Evolutionary conservation across 371 early-diverging fungal genomes (phyloP), one percentile per base, ranked within the genome.

Genomic region (Amoeboradix gromovi): DNA sequence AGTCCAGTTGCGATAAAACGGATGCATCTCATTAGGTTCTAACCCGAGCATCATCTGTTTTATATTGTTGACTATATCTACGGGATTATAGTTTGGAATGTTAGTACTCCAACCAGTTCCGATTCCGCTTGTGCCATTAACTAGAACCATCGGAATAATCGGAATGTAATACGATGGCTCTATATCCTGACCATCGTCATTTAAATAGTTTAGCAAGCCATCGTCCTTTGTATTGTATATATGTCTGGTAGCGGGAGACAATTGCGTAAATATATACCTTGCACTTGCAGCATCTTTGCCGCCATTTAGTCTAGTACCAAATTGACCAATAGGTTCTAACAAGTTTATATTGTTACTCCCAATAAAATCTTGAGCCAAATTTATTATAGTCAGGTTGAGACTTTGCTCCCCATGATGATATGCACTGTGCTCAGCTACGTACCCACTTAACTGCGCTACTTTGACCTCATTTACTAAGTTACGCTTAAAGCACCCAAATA

Each of bases 121-220:
- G 70, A 99, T 99, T 72, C 99, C 99, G 30, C 95, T 93, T 0
- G 89, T 84, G 30, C 99, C 99, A 76, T 99, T 99, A 5, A 98
- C 84, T 28, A 99, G 79, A 0, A 98, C 84, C 90, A 97, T 87
- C 0, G 99, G 99, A 1, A 99, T 74, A 31, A 99, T 85, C 0
- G 99, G 99, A 2, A 98, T 77, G 77, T 92, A 95, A 90, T 90
- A 98, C 70, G 87, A 84, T 16, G 99, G 99, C 78, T 99, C 99
- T 68, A 99, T 92, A 28, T 74, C 75, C 71, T 87, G 82, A 66
- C 91, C 92, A 73, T 99, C 99, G 69, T 99, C 99, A 32, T 86
- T 86, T 69, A 92, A 79, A 74, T 91, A 92, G 2, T 83, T 83
- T 29, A 99, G 78, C 32, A 99, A 74, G 17, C 84, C 79, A 72